A percentile compares a stretch with the other conserved stretches of the same genome.
These are phyloP conservation scores for Pleurotus platypus DNA, from an alignment of 768 basidiomycete species.

Conservation along the genomic window DNA sequence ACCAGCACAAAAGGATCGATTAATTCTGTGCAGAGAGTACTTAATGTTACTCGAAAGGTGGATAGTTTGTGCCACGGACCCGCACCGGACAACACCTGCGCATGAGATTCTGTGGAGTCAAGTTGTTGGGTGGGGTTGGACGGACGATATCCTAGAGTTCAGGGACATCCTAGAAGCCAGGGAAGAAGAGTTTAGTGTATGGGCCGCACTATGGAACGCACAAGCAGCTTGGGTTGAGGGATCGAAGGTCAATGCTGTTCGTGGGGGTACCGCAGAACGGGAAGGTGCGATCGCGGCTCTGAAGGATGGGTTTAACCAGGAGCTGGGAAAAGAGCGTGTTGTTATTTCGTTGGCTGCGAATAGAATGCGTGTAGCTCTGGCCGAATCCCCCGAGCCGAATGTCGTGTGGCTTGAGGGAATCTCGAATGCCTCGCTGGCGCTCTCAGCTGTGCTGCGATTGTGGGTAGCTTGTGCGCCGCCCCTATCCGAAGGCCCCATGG, in stretches of 20 bases:
- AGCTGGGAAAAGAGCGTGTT: slow-evolving; percentile 26
- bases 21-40: slow-evolving; percentile 45
- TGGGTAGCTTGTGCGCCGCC: slow-evolving; percentile 63
- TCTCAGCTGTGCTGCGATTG: slow-evolving; percentile 52
- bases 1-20: too few relatives aligned
- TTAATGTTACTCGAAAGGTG: slow-evolving; percentile 61
- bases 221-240: slow-evolving; percentile 77
- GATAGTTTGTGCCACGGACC: slow-evolving; percentile 84
- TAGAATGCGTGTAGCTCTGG: slow-evolving; percentile 17
- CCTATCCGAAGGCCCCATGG: slow-evolving; percentile 29
- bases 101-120: slow-evolving; percentile 93
- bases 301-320: slow-evolving; percentile 32
- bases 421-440: slow-evolving; percentile 21
- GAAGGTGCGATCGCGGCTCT: slow-evolving; percentile 31
- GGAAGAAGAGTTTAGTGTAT: slow-evolving; percentile 30
- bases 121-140: slow-evolving; percentile 77
- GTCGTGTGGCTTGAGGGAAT: slow-evolving; percentile 11
- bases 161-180: slow-evolving; percentile 27
- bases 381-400: slow-evolving; percentile 11
- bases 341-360: slow-evolving; percentile 26
- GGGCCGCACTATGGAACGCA: slow-evolving; percentile 52
- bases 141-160: slow-evolving; percentile 45
- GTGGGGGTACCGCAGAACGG: slow-evolving; percentile 65
- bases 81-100: slow-evolving; percentile 79
- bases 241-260: slow-evolving; percentile 63